Base-by-base conservation (phyloP, 2,329 filamentous ascomycete species). In the Fusarium heterosporum region DNA sequence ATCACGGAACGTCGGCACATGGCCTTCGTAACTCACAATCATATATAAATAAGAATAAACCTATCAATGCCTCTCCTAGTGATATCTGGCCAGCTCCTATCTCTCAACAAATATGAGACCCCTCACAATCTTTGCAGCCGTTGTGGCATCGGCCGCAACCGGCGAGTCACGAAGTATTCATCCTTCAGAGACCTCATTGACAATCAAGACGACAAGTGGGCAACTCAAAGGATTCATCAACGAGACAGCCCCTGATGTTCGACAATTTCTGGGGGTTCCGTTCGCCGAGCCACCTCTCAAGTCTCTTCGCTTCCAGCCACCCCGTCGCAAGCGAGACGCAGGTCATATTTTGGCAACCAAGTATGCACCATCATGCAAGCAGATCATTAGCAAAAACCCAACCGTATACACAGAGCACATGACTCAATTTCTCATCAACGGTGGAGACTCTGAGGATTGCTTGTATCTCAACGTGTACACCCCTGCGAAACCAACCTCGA, bases 361-460 rank as follows among this genome's bases (percentile, higher is more conserved):
- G 14, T 61, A 61, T 22, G 57, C 57, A 1, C 57, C 55, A 4
- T 61, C 57, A 41, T 61, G 57, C 55, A 61, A 61, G 11, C 57
- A 61, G 4, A 17, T 32, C 1, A 16, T 61, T 13, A 61, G 55
- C 40, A 61, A 61, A 10, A 39, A 30, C 22, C 46, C 57, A 1
- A 61, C 46, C 1, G 57, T 61, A 1, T 61, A 61, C 8, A 61
- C 55, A 1, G 40, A 61, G 17, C 10, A 61, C 8, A 61, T 61
- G 57, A 14, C 46, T 14, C 40, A 61, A 3, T 61, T 61, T 13
- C 46, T 61, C 3, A 61, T 54, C 25, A 61, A 61, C 2, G 57
- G 57, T 1, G 40, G 28, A 1, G 46, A 61, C 12, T 60, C 57
- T 7, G 57, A 61, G 17, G 57, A 61, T 8, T 61, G 57, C 14